Evolutionary conservation across 208 protist genomes (phyloP).

Genomic region (Trypanosoma conorhini): DNA sequence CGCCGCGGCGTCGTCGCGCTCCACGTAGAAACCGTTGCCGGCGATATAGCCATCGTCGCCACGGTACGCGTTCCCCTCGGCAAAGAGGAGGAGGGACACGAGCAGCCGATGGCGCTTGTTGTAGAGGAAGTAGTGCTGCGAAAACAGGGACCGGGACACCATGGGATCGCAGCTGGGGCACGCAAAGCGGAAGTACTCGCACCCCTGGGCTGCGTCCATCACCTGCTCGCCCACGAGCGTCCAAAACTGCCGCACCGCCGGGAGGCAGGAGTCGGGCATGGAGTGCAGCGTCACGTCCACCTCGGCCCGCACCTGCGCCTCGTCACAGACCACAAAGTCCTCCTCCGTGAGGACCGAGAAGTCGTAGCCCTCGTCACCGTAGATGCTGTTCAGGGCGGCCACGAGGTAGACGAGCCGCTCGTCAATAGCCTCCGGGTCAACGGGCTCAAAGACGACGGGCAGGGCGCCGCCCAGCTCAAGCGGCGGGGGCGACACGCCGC

Average conservation of each 20-base stretch:
- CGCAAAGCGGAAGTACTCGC: constrained; percentile 72
- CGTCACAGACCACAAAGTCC: constrained; percentile 62
- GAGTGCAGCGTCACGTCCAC: constrained; percentile 43
- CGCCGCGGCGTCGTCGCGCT: constrained; percentile 14
- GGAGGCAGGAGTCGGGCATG: constrained; percentile 45
- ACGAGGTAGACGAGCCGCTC: constrained; percentile 74
- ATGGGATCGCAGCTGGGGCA: constrained; percentile 73
- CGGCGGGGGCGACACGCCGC: constrained; percentile 26
- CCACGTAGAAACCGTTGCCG: constrained; percentile 23
- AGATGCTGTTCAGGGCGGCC: constrained; percentile 68
- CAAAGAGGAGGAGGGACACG: constrained; percentile 60
- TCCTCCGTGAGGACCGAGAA: constrained; percentile 67
- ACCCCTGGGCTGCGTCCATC: constrained; percentile 43
- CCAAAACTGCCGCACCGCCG: constrained; percentile 69
- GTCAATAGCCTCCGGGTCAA: constrained; percentile 43
- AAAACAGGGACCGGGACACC: constrained; percentile 47
- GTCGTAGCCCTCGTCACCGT: constrained; percentile 76
- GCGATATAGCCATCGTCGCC: constrained; percentile 50
- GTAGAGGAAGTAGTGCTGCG: constrained; percentile 75
- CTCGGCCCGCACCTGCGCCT: constrained; percentile 45
- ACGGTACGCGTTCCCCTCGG: constrained; percentile 65
- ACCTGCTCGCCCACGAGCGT: constrained; percentile 46
- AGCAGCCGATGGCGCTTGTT: constrained; percentile 61
- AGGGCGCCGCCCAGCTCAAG: constrained; percentile 12
- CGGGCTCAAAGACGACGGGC: constrained; percentile 21